These are phyloP conservation scores for Rubus parviflorus DNA, from an alignment of 306 rosid species.

Conservation along the genomic window DNA sequence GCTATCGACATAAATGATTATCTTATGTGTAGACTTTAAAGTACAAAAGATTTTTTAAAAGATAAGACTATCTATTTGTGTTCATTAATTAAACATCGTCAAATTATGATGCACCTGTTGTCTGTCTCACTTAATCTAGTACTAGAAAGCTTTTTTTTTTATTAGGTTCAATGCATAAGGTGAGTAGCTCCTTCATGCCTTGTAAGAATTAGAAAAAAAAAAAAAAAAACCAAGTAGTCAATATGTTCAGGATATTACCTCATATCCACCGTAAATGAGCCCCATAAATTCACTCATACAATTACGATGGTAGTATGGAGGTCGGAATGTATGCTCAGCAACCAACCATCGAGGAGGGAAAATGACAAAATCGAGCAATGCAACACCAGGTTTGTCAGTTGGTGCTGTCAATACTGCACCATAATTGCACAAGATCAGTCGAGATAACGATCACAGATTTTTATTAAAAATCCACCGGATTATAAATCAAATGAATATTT, in stretches of 20 bases:
- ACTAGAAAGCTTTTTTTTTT: background rate
- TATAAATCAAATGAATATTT: background rate
- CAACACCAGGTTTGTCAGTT: conserved; percentile 88
- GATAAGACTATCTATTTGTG: background rate
- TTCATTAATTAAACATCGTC: background rate
- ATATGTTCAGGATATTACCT: conserved; percentile 41
- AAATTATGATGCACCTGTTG: background rate
- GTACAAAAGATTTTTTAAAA: too few relatives aligned
- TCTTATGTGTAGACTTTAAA: background rate
- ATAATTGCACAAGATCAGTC: conserved; percentile 14
- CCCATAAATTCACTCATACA: conserved; percentile 99
- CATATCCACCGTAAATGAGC: conserved; percentile 88
- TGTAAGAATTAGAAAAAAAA: background rate
- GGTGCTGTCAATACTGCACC: conserved; percentile 87
- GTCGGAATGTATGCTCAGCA: conserved; percentile 95
- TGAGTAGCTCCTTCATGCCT: background rate
- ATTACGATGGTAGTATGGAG: conserved; percentile 97
- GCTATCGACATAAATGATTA: background rate
- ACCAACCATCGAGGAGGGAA: conserved; percentile 97
- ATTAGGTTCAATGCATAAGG: background rate
- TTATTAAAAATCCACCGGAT: background rate
- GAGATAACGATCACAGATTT: background rate
- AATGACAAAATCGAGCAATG: conserved; percentile 88
- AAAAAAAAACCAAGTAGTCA: background rate
- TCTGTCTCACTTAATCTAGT: background rate